Evolutionary conservation across 106 monocot genomes (phyloP).

Genomic region (Gastrodia elata): DNA sequence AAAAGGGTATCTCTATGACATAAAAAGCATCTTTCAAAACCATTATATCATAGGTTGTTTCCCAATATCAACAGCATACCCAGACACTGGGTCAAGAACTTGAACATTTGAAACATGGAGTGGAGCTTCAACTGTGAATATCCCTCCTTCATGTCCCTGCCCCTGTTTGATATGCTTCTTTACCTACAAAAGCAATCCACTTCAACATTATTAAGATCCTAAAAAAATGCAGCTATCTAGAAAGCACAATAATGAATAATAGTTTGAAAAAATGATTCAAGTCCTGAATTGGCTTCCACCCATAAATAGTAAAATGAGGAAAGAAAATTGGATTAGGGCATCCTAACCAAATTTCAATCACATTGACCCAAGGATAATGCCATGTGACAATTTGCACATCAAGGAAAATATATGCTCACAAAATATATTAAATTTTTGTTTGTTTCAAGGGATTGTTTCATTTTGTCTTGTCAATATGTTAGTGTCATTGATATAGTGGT

Average conservation of each 20-base stretch:
- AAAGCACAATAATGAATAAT: no score
- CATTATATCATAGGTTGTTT: not conserved
- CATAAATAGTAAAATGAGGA: not conserved
- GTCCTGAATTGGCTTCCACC: no score
- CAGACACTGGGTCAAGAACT: slow-evolving; percentile 78
- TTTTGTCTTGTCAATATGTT: no score
- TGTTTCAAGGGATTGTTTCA: no score
- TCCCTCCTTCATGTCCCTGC: slow-evolving; percentile 88
- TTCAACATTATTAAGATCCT: not conserved
- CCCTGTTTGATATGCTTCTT: slow-evolving; percentile 98
- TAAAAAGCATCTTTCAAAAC: not conserved
- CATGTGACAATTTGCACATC: no score
- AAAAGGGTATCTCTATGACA: not conserved
- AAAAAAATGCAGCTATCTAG: not conserved
- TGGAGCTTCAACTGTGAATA: slow-evolving; percentile 80
- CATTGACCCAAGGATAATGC: no score
- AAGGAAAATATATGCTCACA: no score
- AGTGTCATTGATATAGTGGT: no score
- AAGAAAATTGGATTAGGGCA: not conserved
- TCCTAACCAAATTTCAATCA: no score
- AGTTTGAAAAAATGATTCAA: no score
- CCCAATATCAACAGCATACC: slow-evolving; percentile 33
- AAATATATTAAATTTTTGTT: no score
- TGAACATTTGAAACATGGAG: slow-evolving; percentile 99
- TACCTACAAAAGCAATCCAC: slow-evolving; percentile 31